These are phyloP conservation scores for Pseudodiploospora longispora DNA, from an alignment of 2,329 filamentous ascomycete genomes.

Conservation along the genomic window DNA sequence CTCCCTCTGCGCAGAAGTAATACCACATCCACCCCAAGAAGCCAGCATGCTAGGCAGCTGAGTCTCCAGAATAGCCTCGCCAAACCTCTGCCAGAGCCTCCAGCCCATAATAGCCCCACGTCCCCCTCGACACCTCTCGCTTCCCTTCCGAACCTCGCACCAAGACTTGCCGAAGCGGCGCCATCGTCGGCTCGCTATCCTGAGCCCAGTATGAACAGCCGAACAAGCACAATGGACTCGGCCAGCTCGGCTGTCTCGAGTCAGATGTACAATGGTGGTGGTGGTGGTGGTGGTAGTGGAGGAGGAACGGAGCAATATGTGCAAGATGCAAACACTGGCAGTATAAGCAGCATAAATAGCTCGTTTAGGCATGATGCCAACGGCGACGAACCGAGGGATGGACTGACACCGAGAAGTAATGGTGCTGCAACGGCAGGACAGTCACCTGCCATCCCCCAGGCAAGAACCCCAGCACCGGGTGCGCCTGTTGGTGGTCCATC, in stretches of 20 bases:
- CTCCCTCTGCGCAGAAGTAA: slow-evolving; percentile 3
- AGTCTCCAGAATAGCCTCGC: slow-evolving; percentile 49
- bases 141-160: slow-evolving; percentile 20
- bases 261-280: slow-evolving; percentile 23
- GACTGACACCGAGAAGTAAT: slow-evolving; percentile 42
- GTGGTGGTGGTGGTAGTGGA: background rate
- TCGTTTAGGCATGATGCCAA: slow-evolving; percentile 32
- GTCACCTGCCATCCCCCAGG: slow-evolving; percentile 43
- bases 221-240: slow-evolving; percentile 44
- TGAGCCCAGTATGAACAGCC: slow-evolving; percentile 29
- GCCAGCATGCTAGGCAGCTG: slow-evolving; percentile 45
- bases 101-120: slow-evolving; percentile 14
- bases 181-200: slow-evolving; percentile 4
- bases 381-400: slow-evolving; percentile 37
- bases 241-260: slow-evolving; percentile 21
- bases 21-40: slow-evolving; percentile 12
- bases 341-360: slow-evolving; percentile 38
- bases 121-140: slow-evolving; percentile 24
- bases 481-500: slow-evolving; percentile 34
- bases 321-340: slow-evolving; percentile 33
- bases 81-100: slow-evolving; percentile 49
- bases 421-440: slow-evolving; percentile 48
- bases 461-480: slow-evolving; percentile 12
- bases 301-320: slow-evolving; percentile 21
- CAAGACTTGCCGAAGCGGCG: slow-evolving; percentile 16